These are phyloP conservation scores for Citrus maxima DNA, from an alignment of 345 rosid species.

Conservation along the genomic window DNA sequence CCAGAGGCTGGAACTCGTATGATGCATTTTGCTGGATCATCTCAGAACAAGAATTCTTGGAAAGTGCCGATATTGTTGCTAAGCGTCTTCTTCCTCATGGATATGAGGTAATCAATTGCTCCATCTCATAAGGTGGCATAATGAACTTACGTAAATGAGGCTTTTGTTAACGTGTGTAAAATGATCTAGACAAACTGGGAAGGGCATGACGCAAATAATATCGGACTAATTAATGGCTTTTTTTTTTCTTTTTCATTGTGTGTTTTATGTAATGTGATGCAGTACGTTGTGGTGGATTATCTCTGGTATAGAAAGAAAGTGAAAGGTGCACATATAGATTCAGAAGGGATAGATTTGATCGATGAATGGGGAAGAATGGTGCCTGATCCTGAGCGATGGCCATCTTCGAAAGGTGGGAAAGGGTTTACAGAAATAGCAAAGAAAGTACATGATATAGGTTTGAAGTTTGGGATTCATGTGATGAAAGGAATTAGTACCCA, in stretches of 20 bases:
- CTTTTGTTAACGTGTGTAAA: no score
- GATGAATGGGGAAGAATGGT: constrained; percentile 87
- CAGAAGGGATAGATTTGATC: constrained; percentile 80
- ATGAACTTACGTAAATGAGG: not conserved
- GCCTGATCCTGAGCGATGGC: constrained; percentile 87
- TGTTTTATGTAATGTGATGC: constrained; percentile 5
- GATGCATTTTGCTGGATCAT: constrained; percentile 85
- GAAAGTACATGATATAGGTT: constrained; percentile 72
- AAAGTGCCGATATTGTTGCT: constrained; percentile 55
- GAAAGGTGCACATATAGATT: constrained; percentile 58
- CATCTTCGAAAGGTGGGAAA: constrained; percentile 70
- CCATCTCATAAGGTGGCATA: not conserved
- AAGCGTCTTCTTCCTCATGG: constrained; percentile 59
- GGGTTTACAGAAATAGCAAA: constrained; percentile 69
- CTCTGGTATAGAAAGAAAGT: constrained; percentile 86
- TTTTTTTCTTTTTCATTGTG: not conserved
- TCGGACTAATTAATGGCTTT: no score
- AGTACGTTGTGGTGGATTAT: constrained; percentile 91
- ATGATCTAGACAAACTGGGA: no score
- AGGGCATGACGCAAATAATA: no score
- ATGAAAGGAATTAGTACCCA: constrained; percentile 91
- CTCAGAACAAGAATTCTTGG: constrained; percentile 76
- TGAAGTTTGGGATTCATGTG: constrained; percentile 87
- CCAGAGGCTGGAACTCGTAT: constrained; percentile 97
- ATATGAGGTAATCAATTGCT: constrained; percentile 52